Evolutionary conservation across 352 stramenopile genomes (phyloP).

Genomic region (Globisporangium iwayamae): DNA sequence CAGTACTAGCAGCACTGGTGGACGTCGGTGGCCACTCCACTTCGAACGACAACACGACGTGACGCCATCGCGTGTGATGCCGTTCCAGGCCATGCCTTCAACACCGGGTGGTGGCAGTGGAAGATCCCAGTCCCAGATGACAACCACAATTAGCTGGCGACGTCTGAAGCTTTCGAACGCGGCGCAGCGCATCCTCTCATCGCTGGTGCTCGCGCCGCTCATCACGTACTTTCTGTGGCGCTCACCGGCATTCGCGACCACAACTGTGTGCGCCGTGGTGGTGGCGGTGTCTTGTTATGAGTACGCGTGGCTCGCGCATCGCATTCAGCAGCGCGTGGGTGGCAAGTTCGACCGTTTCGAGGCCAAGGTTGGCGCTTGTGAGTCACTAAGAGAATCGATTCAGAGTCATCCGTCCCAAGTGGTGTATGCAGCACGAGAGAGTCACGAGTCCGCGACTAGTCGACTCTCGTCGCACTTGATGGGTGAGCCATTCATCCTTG

Average conservation of each 20-base stretch:
- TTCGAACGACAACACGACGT: neutral
- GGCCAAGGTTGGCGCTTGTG: neutral
- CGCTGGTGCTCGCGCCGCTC: constrained; percentile 47
- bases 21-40: neutral
- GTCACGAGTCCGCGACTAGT: neutral
- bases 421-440: neutral
- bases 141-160: neutral
- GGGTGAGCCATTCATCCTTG: neutral
- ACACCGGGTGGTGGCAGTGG: neutral
- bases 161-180: constrained; percentile 36
- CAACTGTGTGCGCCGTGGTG: constrained; percentile 59
- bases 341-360: constrained; percentile 6
- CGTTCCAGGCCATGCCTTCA: neutral
- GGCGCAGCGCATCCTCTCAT: constrained; percentile 60
- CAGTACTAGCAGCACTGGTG: neutral
- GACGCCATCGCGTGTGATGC: neutral
- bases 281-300: constrained; percentile 64
- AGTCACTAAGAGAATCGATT: constrained; percentile 1
- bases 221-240: constrained; percentile 67
- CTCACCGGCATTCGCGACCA: constrained; percentile 57
- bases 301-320: constrained; percentile 65
- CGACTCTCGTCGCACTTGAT: constrained; percentile 1
- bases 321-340: constrained; percentile 53
- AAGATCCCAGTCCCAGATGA: neutral
- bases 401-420: constrained; percentile 25